Conservation (phyloP, 2,329 filamentous ascomycete genomes). For the Fusarium compactum region DNA sequence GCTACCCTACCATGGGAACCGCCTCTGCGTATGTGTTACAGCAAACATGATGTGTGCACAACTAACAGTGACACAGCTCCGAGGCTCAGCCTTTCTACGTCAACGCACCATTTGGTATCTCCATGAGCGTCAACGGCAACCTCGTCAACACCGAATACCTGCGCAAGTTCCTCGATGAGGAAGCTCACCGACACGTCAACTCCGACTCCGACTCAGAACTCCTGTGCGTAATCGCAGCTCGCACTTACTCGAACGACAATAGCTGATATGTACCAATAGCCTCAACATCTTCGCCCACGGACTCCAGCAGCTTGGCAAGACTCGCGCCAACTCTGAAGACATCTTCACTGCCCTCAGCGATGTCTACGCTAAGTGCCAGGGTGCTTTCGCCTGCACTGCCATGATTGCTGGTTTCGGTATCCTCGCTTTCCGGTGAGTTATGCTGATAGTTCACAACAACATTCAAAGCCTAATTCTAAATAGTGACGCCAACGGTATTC, state of each 20-base stretch:
- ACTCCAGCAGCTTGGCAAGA: constrained; percentile 83
- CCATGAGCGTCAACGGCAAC: constrained; percentile 80
- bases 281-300: constrained; percentile 90
- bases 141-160: constrained; percentile 81
- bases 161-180: constrained; percentile 77
- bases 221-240: constrained; percentile 19
- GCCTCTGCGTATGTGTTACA: constrained; percentile 60
- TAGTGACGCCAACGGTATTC: constrained; percentile 71
- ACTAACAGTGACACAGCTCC: constrained; percentile 64
- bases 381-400: constrained; percentile 82
- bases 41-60: not conserved
- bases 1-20: constrained; percentile 91
- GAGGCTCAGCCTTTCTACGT: constrained; percentile 96
- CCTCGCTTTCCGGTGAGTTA: constrained; percentile 75
- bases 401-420: constrained; percentile 87
- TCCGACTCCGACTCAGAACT: constrained; percentile 83
- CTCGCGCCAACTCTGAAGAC: constrained; percentile 82
- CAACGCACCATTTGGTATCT: constrained; percentile 68
- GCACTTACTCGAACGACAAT: constrained; percentile 2
- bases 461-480: constrained; percentile 60
- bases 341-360: constrained; percentile 77
- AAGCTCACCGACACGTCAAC: constrained; percentile 88
- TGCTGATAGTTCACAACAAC: constrained; percentile 58
- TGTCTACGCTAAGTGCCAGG: constrained; percentile 79
- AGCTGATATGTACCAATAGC: constrained; percentile 69